Evolutionary conservation across 73 alveolate genomes (phyloP).

Genomic region (Paramecium sexaurelia): DNA sequence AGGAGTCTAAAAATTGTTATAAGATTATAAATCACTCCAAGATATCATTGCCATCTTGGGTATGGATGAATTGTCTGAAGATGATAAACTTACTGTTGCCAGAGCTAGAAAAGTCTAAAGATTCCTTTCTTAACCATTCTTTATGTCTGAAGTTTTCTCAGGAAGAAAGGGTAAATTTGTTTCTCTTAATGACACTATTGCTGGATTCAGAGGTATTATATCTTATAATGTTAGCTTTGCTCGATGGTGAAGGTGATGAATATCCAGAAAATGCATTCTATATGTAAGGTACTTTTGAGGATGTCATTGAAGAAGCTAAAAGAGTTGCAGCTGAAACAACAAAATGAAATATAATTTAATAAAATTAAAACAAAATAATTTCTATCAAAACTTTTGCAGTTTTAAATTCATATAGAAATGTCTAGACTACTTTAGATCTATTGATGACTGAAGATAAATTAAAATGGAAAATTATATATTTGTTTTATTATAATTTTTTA

Average conservation of each 20-base stretch:
- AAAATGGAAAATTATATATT: too few relatives aligned
- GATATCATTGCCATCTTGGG: slow-evolving; percentile 99
- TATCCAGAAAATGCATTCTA: slow-evolving; percentile 95
- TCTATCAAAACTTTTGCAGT: too few relatives aligned
- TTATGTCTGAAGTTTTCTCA: slow-evolving; percentile 94
- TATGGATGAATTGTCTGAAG: slow-evolving; percentile 98
- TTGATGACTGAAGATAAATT: too few relatives aligned
- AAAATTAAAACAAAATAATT: background rate
- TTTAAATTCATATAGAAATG: too few relatives aligned
- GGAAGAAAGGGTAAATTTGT: slow-evolving; percentile 95
- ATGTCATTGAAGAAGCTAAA: slow-evolving; percentile 83
- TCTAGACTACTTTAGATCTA: too few relatives aligned
- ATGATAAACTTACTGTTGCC: slow-evolving; percentile 95
- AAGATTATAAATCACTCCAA: slow-evolving; percentile 92
- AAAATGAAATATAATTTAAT: slow-evolving; percentile 59
- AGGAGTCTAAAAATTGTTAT: slow-evolving; percentile 87
- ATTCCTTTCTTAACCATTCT: slow-evolving; percentile 90
- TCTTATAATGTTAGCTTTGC: slow-evolving; percentile 25
- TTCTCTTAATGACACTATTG: slow-evolving; percentile 85
- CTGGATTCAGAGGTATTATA: slow-evolving; percentile 80
- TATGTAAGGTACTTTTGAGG: slow-evolving; percentile 94
- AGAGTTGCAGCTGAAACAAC: slow-evolving; percentile 81
- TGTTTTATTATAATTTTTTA: too few relatives aligned
- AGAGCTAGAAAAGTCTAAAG: slow-evolving; percentile 95
- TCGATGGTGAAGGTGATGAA: slow-evolving; percentile 93